Evolutionary conservation across 805 yeast species (phyloP).

Genomic region (Saturnispora gosingensis): DNA sequence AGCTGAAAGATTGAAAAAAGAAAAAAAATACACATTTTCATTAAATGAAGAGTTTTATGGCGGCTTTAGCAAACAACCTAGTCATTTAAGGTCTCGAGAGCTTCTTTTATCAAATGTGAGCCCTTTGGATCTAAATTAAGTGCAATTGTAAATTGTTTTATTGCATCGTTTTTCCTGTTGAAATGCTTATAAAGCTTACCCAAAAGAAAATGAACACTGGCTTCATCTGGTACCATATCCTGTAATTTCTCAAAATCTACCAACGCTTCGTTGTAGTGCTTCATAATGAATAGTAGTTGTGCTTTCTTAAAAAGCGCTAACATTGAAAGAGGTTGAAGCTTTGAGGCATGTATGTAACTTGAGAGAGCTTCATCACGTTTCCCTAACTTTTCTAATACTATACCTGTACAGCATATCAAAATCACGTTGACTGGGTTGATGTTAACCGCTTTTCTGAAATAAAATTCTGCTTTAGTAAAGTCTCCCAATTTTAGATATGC

Average conservation of each 20-base stretch:
- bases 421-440: constrained; percentile 89
- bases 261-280: constrained; percentile 62
- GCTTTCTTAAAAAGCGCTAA: constrained; percentile 85
- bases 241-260: constrained; percentile 64
- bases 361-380: constrained; percentile 62
- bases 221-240: constrained; percentile 85
- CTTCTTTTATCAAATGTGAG: constrained; percentile 73
- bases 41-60: background rate
- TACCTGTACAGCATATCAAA: constrained; percentile 85
- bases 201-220: constrained; percentile 79
- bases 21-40: constrained; percentile 5
- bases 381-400: constrained; percentile 74
- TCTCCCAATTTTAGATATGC: constrained; percentile 82
- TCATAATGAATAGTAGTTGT: constrained; percentile 63
- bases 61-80: background rate
- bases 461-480: constrained; percentile 71
- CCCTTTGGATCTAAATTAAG: constrained; percentile 90
- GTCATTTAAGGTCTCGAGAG: constrained; percentile 47
- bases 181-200: constrained; percentile 80
- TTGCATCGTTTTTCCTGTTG: constrained; percentile 66
- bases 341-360: constrained; percentile 76
- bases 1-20: background rate
- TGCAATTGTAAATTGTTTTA: constrained; percentile 81
- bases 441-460: constrained; percentile 76
- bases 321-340: constrained; percentile 77